Percentiles rank a stretch among this genome's conserved stretches.
Conservation (phyloP, 441 rosid genomes). For the Mallotus japonicus region DNA sequence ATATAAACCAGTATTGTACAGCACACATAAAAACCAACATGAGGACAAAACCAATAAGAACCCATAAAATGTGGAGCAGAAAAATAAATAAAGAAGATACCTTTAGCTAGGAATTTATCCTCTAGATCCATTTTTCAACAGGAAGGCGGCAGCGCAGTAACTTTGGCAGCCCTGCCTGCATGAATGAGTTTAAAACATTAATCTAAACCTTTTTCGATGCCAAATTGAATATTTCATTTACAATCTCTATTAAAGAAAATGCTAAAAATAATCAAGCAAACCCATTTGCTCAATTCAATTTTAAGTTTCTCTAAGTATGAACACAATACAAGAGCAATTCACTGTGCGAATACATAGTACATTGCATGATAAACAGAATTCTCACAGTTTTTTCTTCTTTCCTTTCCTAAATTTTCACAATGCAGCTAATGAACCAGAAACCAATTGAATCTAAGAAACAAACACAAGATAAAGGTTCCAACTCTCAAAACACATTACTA, state of each 20-base stretch:
- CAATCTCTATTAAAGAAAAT: too few relatives aligned
- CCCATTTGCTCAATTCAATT: neutral
- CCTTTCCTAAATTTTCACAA: constrained; percentile 18
- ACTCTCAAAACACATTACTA: too few relatives aligned
- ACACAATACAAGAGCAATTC: neutral
- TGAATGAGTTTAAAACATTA: constrained; percentile 21
- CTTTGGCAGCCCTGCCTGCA: constrained; percentile 34
- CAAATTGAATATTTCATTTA: neutral
- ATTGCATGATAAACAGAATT: neutral
- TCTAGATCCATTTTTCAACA: constrained; percentile 47
- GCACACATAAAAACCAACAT: neutral
- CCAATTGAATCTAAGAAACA: neutral
- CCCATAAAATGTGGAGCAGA: neutral
- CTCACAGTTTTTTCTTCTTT: neutral
- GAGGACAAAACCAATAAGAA: constrained; percentile 9
- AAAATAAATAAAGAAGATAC: constrained; percentile 31
- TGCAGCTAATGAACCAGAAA: constrained; percentile 26
- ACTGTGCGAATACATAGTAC: neutral
- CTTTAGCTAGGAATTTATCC: constrained; percentile 47
- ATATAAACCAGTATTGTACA: neutral
- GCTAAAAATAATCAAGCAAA: too few relatives aligned
- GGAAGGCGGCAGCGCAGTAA: constrained; percentile 16
- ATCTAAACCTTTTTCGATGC: neutral
- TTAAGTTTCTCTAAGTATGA: neutral
- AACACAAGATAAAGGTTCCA: too few relatives aligned